Percentiles rank a stretch among this genome's conserved stretches.
Evolutionary conservation across 2,329 filamentous ascomycete species (phyloP).

Genomic region (Didymella glomerata): DNA sequence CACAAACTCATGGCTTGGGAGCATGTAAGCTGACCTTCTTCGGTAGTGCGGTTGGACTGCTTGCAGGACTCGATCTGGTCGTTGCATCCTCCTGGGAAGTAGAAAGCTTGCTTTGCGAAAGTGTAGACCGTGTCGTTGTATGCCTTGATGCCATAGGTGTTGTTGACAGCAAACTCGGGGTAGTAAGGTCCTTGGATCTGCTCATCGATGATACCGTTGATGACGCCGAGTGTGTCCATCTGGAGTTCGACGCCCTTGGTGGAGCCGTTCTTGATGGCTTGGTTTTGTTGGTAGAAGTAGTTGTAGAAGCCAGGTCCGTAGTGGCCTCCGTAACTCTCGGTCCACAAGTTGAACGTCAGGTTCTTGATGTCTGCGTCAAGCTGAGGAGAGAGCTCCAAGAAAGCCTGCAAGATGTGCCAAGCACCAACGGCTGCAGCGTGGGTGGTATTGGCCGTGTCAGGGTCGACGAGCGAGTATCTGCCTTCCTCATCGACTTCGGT

Average conservation of each 20-base stretch:
- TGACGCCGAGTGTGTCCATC: constrained; percentile 64
- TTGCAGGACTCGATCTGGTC: constrained; percentile 61
- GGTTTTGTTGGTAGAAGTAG: constrained; percentile 65
- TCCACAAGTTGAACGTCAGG: constrained; percentile 61
- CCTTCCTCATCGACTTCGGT: constrained; percentile 36
- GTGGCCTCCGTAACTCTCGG: constrained; percentile 57
- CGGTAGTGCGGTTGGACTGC: constrained; percentile 34
- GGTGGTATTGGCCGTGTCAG: constrained; percentile 44
- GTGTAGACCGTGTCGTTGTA: constrained; percentile 58
- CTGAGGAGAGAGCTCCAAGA: constrained; percentile 46
- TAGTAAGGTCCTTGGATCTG: constrained; percentile 58
- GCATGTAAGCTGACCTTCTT: constrained; percentile 48
- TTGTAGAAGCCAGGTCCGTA: constrained; percentile 64
- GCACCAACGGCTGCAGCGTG: constrained; percentile 46
- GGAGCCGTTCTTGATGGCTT: constrained; percentile 59
- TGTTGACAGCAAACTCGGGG: constrained; percentile 57
- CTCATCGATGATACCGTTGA: constrained; percentile 64
- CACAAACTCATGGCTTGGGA: constrained; percentile 53
- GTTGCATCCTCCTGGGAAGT: constrained; percentile 59
- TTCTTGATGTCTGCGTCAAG: constrained; percentile 62
- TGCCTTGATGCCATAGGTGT: constrained; percentile 62
- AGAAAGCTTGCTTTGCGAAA: constrained; percentile 56
- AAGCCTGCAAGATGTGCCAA: constrained; percentile 50
- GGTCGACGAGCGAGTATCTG: constrained; percentile 45
- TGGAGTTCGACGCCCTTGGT: constrained; percentile 59